Evolutionary conservation across 352 stramenopile genomes (phyloP), one percentile per base, ranked within the genome.

Genomic region (Globisporangium yorkense): DNA sequence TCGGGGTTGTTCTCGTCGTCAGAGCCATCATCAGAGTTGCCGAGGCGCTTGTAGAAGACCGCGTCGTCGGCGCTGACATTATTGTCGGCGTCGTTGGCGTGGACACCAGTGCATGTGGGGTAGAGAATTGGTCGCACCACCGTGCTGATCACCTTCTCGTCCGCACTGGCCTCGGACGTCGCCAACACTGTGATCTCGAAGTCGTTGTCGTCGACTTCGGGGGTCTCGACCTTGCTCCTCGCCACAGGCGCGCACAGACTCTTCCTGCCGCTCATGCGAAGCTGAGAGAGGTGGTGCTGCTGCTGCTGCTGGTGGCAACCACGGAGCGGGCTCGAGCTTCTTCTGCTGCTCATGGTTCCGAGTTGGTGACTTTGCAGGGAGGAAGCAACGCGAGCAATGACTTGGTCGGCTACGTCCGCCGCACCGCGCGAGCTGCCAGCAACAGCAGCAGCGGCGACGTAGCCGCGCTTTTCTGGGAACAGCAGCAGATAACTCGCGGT

Each of bases 1-100:
- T 59, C 51, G 18, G n/a, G 35, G 40, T 64, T 64, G 35, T 64
- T 64, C 16, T 43, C 37, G n/a, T 45, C 37, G 1, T 53, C 45
- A 10, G 15, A n/a, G 5, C 59, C 40, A 12, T 16, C 18, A 15
- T n/a, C 21, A 5, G 35, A 5, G 12, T 7, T 27, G n/a, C 49
- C 18, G 9, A 27, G 35, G 7, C 47, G 59, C 29, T 29, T 50
- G 48, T 57, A 52, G 43, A 63, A 57, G 31, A 57, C 29, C 24
- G 39, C 40, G 16, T 45, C n/a, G 27, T 39, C 24, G 27, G 49
- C 48, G 55, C 46, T 39, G 24, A 41, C 41, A 18, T 16, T 45
- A 35, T 35, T 24, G 33, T 46, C 24, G 3, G 15, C n/a, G 6
- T 21, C 8, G 40, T 46, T 39, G 10, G 46, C 37, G 50, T 49